Evolutionary conservation across 2,329 filamentous ascomycete genomes (phyloP), one percentile per base, ranked within the genome.

Genomic region (Aspergillus niger): DNA sequence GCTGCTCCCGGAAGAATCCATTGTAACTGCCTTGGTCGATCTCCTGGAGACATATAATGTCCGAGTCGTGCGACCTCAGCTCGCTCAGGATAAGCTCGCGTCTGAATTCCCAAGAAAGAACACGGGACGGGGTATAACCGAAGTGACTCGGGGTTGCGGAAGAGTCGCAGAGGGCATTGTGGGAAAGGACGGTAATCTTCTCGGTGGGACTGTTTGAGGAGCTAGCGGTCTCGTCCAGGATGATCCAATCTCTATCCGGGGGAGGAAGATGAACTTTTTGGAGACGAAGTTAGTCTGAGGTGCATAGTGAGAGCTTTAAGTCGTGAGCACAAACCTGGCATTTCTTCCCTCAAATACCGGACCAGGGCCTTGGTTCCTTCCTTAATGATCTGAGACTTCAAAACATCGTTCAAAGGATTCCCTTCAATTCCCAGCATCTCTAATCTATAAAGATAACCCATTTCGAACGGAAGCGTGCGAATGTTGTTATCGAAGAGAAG

Each of bases 131-230:
- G 0, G 92, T 94, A 75, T 98, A 98, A 47, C 94, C 94, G 74
- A 97, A 98, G 63, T 91, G 87, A 57, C 88, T 84, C 57, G 87
- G 83, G 0, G 93, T 97, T 4, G 93, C 93, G 69, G 95, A 96
- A 71, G 92, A 91, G 77, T 97, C 92, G 77, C 94, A 97, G 10
- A 99, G 85, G 50, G 94, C 96, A 75, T 99, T 99, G 88, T 95
- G 97, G 22, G 91, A 96, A 63, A 98, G 83, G 8, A 96, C 89
- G 59, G 91, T 91, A 74, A 98, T 87, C 56, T 87, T 89, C 71
- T 97, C 75, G 57, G 80, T 74, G 48, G 77, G 69, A 82, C 81
- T 64, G 89, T 75, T 83, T 74, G 64, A 72, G 30, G 77, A 69
- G 56, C 70, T 74, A 13, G 73, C 69, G 26, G 79, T 78, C 57